These are phyloP conservation scores for Gnaphalium uliginosum DNA, from an alignment of 129 eudicot species.

Conservation along the genomic window DNA sequence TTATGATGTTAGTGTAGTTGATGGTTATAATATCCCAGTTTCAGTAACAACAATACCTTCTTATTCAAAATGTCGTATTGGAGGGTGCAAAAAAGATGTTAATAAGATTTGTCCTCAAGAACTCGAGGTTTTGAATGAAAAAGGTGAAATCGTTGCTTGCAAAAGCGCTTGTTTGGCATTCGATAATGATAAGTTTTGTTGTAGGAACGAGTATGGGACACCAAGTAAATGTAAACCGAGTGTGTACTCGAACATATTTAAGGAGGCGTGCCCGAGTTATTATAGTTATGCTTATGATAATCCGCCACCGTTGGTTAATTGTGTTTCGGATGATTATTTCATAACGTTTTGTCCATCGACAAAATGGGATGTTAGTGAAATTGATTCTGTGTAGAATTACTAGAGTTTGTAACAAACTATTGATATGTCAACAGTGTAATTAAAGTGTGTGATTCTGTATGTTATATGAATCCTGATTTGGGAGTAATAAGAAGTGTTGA, in stretches of 20 bases:
- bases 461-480: neutral
- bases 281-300: slow-evolving; percentile 72
- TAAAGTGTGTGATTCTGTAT: slow-evolving; percentile 2
- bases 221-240: slow-evolving; percentile 73
- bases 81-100: slow-evolving; percentile 63
- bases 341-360: slow-evolving; percentile 75
- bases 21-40: slow-evolving; percentile 80
- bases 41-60: slow-evolving; percentile 44
- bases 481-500: neutral
- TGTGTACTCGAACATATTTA: slow-evolving; percentile 64
- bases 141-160: slow-evolving; percentile 78
- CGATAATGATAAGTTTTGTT: slow-evolving; percentile 64
- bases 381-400: slow-evolving; percentile 24
- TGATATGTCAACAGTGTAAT: slow-evolving; percentile 6
- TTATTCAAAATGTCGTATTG: slow-evolving; percentile 48
- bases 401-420: neutral
- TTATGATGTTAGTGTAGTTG: slow-evolving; percentile 84
- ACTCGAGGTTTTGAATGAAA: slow-evolving; percentile 50
- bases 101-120: slow-evolving; percentile 64
- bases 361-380: slow-evolving; percentile 41
- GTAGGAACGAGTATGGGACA: slow-evolving; percentile 67
- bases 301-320: slow-evolving; percentile 60
- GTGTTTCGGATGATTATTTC: slow-evolving; percentile 55
- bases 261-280: slow-evolving; percentile 74
- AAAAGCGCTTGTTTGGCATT: slow-evolving; percentile 89